Conservation (phyloP, 345 rosid species). For the Syzygium jambos region DNA sequence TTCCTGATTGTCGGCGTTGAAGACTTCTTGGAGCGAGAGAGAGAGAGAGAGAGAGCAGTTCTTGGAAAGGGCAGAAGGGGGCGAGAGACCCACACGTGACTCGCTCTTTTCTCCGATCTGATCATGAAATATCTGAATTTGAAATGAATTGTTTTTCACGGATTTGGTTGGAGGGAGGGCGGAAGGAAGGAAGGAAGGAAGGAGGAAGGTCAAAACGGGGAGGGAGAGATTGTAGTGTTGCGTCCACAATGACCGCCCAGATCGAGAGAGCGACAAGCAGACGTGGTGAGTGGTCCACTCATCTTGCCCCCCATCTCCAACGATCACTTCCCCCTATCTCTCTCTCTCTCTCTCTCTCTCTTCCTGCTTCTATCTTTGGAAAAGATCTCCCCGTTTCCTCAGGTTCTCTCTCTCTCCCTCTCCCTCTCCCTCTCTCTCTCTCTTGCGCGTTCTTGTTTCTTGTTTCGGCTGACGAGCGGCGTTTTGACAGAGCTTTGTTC, state of each 20-base stretch:
- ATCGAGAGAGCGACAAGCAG: background rate
- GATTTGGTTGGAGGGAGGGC: background rate
- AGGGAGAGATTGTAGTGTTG: background rate
- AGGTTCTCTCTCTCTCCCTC: background rate
- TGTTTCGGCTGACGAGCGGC: background rate
- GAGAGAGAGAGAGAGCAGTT: background rate
- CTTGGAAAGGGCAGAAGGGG: background rate
- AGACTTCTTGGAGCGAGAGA: background rate
- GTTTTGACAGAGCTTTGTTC: background rate
- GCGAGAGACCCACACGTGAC: background rate
- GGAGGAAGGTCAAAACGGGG: background rate
- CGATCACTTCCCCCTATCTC: background rate
- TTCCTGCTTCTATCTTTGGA: background rate
- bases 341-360: background rate
- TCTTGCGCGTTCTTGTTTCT: background rate
- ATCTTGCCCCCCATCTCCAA: background rate
- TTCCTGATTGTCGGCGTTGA: background rate
- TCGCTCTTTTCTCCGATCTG: background rate
- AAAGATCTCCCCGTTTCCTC: background rate
- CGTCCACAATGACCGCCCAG: background rate
- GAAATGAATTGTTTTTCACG: background rate
- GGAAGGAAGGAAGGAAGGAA: background rate
- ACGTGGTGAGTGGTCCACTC: conserved; percentile 28
- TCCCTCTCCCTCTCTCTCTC: background rate
- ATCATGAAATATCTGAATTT: background rate